Percentiles rank a stretch among this genome's conserved stretches.
Conservation (phyloP, 169 alveolate genomes). For the Plasmodium chabaudi region DNA sequence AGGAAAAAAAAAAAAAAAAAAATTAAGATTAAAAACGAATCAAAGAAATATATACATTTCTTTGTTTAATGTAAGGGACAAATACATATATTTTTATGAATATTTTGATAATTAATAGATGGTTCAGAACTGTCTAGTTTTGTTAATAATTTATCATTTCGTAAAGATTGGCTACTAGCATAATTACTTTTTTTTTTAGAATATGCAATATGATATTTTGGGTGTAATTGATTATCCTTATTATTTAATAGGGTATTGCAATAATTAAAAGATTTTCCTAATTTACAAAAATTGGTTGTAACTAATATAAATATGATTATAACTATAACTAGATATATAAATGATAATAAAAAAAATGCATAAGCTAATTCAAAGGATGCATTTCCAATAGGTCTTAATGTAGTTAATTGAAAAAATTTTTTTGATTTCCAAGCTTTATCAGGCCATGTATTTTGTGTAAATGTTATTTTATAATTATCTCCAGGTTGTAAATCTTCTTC, state of each 20-base stretch:
- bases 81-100: background rate
- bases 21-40: background rate
- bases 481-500: constrained; percentile 36
- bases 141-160: background rate
- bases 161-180: too few relatives aligned
- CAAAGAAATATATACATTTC: background rate
- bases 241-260: constrained; percentile 21
- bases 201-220: background rate
- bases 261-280: constrained; percentile 45
- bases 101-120: background rate
- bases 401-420: constrained; percentile 34
- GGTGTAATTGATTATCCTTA: background rate
- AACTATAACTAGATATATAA: constrained; percentile 23
- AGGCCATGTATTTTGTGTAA: constrained; percentile 64
- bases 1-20: constrained; percentile 3
- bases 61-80: constrained; percentile 41
- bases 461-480: constrained; percentile 22
- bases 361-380: constrained; percentile 42
- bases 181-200: background rate
- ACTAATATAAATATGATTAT: constrained; percentile 23
- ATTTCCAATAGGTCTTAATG: constrained; percentile 40
- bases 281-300: constrained; percentile 4
- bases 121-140: background rate
- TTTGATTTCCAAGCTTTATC: constrained; percentile 48
- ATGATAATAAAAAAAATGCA: constrained; percentile 23